phyloP scores from a whole-genome alignment of 2,329 filamentous ascomycete species.

The Neocucurbitaria cava region DNA sequence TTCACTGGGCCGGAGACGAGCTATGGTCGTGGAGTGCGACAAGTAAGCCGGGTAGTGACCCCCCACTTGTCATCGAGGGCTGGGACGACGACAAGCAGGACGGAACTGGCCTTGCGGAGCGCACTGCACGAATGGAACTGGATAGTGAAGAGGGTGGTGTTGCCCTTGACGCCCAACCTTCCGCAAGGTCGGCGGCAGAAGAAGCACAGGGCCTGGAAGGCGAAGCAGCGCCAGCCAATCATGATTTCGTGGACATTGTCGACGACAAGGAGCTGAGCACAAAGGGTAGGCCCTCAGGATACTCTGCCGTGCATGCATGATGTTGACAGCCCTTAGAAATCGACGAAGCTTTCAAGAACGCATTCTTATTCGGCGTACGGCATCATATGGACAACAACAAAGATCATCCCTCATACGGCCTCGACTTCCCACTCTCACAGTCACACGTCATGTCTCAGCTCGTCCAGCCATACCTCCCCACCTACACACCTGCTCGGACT shows the following conservation, averaged over 20 bases:
- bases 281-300: conserved; percentile 53
- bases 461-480: conserved; percentile 70
- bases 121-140: conserved; percentile 51
- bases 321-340: conserved; percentile 59
- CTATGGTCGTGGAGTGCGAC: conserved; percentile 69
- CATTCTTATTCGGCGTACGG: conserved; percentile 68
- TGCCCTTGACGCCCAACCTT: conserved; percentile 36
- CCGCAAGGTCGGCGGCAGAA: conserved; percentile 42
- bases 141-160: conserved; percentile 59
- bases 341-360: conserved; percentile 69
- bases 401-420: conserved; percentile 58
- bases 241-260: conserved; percentile 45
- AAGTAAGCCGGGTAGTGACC: conserved; percentile 59
- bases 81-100: conserved; percentile 53
- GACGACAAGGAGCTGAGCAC: conserved; percentile 63
- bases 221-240: conserved; percentile 41
- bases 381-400: conserved; percentile 65
- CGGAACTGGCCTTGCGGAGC: conserved; percentile 44
- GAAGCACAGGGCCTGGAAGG: conserved; percentile 43
- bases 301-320: background rate
- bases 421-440: conserved; percentile 69
- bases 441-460: conserved; percentile 69
- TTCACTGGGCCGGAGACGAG: conserved; percentile 74
- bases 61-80: conserved; percentile 62
- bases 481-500: conserved; percentile 61